Evolutionary conservation across 345 rosid genomes (phyloP).

Genomic region (Pugionium cornutum): DNA sequence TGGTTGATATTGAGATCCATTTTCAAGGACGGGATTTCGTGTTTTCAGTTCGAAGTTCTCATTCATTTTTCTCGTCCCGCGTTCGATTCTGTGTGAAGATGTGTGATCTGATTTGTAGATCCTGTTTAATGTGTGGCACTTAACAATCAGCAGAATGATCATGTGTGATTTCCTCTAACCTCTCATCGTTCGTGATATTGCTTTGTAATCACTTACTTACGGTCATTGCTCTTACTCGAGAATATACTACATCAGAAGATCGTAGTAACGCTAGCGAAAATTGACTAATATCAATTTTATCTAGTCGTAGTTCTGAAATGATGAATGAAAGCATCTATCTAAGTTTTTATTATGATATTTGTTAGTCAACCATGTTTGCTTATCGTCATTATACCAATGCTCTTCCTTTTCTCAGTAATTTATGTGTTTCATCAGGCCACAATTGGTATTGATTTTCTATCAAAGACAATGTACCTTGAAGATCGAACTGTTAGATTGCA

Average conservation of each 20-base stretch:
- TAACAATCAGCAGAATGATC: slow-evolving; percentile 19
- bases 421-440: slow-evolving; percentile 54
- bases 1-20: slow-evolving; percentile 30
- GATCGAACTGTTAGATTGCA: slow-evolving; percentile 82
- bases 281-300: background rate
- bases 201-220: slow-evolving; percentile 3
- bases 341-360: slow-evolving; percentile 7
- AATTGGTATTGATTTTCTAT: slow-evolving; percentile 81
- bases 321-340: slow-evolving; percentile 18
- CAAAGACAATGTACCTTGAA: slow-evolving; percentile 89
- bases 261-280: too few species aligned
- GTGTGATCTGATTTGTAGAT: slow-evolving; percentile 29
- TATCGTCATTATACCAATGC: background rate
- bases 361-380: background rate
- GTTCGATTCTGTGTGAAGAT: slow-evolving; percentile 1
- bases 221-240: background rate
- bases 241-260: too few species aligned
- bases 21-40: slow-evolving; percentile 2
- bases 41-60: background rate
- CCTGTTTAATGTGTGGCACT: background rate
- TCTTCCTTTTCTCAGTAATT: slow-evolving; percentile 7
- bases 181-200: background rate
- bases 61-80: slow-evolving; percentile 23
- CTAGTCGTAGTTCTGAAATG: slow-evolving; percentile 2
- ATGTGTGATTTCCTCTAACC: background rate